These are phyloP conservation scores for Bipolaris sorokiniana DNA, from an alignment of 2,329 filamentous ascomycete genomes.

Conservation along the genomic window DNA sequence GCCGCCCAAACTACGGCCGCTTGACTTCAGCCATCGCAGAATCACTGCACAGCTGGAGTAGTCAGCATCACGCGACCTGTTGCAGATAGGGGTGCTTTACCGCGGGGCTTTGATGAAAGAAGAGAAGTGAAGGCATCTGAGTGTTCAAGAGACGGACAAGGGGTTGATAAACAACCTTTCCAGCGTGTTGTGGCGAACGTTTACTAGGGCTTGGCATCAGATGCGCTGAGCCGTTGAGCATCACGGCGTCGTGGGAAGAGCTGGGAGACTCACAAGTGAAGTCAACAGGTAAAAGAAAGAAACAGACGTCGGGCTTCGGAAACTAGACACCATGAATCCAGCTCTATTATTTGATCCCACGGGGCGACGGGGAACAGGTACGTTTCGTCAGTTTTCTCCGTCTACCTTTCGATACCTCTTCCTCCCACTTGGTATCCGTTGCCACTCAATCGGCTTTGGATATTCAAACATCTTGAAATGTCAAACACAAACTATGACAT, in stretches of 20 bases:
- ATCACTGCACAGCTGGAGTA: slow-evolving; percentile 14
- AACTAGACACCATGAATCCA: slow-evolving; percentile 29
- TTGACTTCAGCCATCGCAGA: slow-evolving; percentile 27
- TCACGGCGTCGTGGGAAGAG: slow-evolving; percentile 20
- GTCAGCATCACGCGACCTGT: slow-evolving; percentile 9
- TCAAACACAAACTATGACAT: background rate
- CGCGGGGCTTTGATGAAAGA: background rate
- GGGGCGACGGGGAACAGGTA: slow-evolving; percentile 36
- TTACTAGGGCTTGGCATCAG: slow-evolving; percentile 22
- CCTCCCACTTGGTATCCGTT: background rate
- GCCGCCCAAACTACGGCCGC: slow-evolving; percentile 24
- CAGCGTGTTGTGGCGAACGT: slow-evolving; percentile 15
- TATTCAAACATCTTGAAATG: background rate
- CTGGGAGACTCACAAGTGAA: slow-evolving; percentile 11
- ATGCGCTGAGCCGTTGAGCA: slow-evolving; percentile 23
- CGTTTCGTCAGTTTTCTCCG: slow-evolving; percentile 9
- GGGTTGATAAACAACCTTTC: background rate
- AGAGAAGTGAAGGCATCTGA: background rate
- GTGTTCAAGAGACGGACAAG: background rate
- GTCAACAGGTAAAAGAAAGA: slow-evolving; percentile 3
- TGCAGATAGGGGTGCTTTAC: slow-evolving; percentile 4
- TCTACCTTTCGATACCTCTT: background rate
- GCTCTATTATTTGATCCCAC: slow-evolving; percentile 36
- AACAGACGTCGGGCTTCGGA: slow-evolving; percentile 5
- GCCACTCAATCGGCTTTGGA: background rate